phyloP scores from a whole-genome alignment of 2,329 filamentous ascomycete species.

The Fusarium liriodendri region DNA sequence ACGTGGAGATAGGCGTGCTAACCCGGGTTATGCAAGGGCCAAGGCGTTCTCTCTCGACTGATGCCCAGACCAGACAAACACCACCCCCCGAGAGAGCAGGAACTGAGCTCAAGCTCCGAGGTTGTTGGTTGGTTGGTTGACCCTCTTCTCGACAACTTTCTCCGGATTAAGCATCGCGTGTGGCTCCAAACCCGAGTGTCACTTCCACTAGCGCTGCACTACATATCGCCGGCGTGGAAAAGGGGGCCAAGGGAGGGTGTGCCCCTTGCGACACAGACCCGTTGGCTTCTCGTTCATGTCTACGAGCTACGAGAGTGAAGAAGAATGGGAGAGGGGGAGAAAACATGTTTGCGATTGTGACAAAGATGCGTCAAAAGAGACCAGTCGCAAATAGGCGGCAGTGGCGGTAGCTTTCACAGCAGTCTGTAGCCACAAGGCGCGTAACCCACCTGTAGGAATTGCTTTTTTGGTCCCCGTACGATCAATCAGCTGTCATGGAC shows the following conservation, averaged over 20 bases:
- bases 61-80: constrained; percentile 1
- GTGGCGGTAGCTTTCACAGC: background rate
- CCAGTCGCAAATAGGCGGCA: constrained; percentile 5
- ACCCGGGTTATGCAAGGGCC: constrained; percentile 33
- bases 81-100: background rate
- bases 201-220: constrained; percentile 3
- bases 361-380: background rate
- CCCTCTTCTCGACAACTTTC: background rate
- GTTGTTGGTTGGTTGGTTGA: background rate
- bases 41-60: background rate
- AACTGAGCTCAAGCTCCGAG: background rate
- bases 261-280: constrained; percentile 6
- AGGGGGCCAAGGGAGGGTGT: constrained; percentile 2
- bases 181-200: background rate
- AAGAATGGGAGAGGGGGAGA: background rate
- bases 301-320: background rate
- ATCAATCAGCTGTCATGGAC: constrained; percentile 17
- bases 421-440: background rate
- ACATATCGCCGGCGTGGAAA: background rate
- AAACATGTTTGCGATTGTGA: background rate
- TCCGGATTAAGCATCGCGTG: constrained; percentile 21
- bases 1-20: constrained; percentile 34
- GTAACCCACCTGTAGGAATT: background rate
- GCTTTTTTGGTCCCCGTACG: background rate
- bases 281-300: background rate